phyloP scores from a whole-genome alignment of 2,329 filamentous ascomycete genomes.

The Metarhizium anisopliae region DNA sequence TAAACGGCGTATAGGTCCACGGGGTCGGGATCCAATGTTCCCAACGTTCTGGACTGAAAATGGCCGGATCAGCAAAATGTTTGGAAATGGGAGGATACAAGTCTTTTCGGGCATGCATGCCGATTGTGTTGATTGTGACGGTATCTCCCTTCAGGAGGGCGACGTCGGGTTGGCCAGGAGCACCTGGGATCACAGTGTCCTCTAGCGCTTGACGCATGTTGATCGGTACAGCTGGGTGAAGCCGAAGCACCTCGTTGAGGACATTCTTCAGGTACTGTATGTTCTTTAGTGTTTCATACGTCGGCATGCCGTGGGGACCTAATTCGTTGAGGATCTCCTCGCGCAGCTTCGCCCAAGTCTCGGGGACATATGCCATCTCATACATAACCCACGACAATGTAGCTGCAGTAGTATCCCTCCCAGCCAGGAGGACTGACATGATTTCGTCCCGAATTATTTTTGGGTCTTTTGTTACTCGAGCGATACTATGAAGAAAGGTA shows the following conservation, averaged over 20 bases:
- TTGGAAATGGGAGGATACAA: conserved; percentile 35
- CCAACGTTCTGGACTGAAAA: conserved; percentile 42
- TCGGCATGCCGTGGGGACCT: conserved; percentile 52
- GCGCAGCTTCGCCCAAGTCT: conserved; percentile 58
- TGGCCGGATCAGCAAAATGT: conserved; percentile 23
- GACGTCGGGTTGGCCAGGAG: conserved; percentile 23
- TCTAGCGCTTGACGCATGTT: conserved; percentile 50
- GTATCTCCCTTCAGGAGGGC: conserved; percentile 36
- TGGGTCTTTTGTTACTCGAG: conserved; percentile 53
- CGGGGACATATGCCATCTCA: conserved; percentile 64
- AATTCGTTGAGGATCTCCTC: conserved; percentile 60
- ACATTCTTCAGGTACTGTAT: conserved; percentile 74
- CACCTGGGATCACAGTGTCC: conserved; percentile 9
- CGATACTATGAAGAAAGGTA: conserved; percentile 72
- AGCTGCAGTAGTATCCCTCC: conserved; percentile 76
- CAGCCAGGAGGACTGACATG: conserved; percentile 68
- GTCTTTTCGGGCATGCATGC: conserved; percentile 41
- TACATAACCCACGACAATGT: conserved; percentile 77
- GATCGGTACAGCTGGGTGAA: conserved; percentile 71
- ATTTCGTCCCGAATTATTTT: conserved; percentile 67
- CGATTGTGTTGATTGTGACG: conserved; percentile 40
- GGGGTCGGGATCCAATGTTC: conserved; percentile 40
- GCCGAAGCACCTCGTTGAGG: conserved; percentile 66
- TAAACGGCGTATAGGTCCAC: conserved; percentile 45
- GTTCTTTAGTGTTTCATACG: conserved; percentile 74